A percentile compares a stretch with the other conserved stretches of the same genome.
These are phyloP conservation scores for Pelargonium citronellum DNA, from an alignment of 441 rosid genomes.

Conservation along the genomic window DNA sequence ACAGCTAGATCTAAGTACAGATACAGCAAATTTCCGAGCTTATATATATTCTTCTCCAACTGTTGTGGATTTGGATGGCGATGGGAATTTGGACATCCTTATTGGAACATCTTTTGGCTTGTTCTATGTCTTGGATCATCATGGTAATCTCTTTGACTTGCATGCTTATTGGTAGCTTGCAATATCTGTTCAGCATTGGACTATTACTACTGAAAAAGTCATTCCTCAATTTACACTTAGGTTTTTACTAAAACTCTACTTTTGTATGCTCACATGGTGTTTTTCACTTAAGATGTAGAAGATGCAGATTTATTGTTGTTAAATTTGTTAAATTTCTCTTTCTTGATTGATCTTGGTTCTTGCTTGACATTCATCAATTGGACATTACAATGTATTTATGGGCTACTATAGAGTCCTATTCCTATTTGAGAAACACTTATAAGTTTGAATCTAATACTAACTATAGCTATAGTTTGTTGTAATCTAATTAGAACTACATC, in stretches of 20 bases:
- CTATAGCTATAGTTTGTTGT: no score
- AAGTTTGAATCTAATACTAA: no score
- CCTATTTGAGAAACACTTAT: no score
- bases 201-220: background rate
- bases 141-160: slow-evolving; percentile 44
- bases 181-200: background rate
- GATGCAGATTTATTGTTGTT: background rate
- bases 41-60: slow-evolving; percentile 91
- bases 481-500: no score
- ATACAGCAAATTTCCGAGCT: slow-evolving; percentile 60
- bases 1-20: slow-evolving; percentile 81
- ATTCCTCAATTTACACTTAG: background rate
- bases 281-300: background rate
- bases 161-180: background rate
- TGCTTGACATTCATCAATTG: no score
- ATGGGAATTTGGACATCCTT: slow-evolving; percentile 94
- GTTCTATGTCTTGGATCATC: slow-evolving; percentile 93
- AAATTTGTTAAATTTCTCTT: no score
- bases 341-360: no score
- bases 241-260: no score
- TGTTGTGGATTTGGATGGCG: slow-evolving; percentile 97
- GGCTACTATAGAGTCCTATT: no score
- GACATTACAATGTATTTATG: no score
- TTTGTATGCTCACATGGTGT: no score
- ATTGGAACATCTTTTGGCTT: slow-evolving; percentile 95